Evolutionary conservation across 2,329 filamentous ascomycete species (phyloP), one percentile per base, ranked within the genome.

Genomic region (Pyricularia pennisetigena): DNA sequence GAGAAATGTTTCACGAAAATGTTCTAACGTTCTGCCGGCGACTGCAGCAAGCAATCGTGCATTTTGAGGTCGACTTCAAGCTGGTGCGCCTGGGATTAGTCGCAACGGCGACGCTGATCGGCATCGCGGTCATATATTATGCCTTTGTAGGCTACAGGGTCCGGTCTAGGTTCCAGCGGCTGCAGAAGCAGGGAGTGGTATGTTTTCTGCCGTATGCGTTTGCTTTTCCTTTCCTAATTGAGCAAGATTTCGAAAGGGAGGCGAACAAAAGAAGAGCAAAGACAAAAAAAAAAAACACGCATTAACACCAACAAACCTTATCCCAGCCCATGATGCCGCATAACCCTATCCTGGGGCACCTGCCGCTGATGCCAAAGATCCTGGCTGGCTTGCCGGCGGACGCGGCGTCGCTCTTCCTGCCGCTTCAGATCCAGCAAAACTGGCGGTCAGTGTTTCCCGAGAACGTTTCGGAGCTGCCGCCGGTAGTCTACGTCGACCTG

Each of bases 401-500:
- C 59, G 68, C 66, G 26, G 72, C 73, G 64, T 69, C 69, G 59
- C 69, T 71, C 64, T 74, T 72, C 68, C 63, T 74, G 5, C 64
- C 69, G 67, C 32, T 70, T 6, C 24, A 69, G 41, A 71, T 74
- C 66, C 68, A 71, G 57, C 67, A 72, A 12, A 68, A 72, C 65
- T 73, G 71, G 71, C 68, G 66, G 12, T 65, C 67, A 1, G 65
- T 73, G 12, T 74, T 72, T 64, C 71, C 71, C 4, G 16, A 16
- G n/a, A 23, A 12, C 32, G 23, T 24, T n/a, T 24, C 12, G 16
- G 24, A 24, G 24, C 41, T 61, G 26, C 74, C 75, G 12, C 71
- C 73, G 5, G 68, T 75, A 2, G 68, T 71, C 32, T 76, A 75
- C 64, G 32, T 76, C 28, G 75, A 77, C 66, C 69, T 71, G 12